These are phyloP conservation scores for Apiospora koreana DNA, from an alignment of 2,329 filamentous ascomycete species.

Conservation along the genomic window DNA sequence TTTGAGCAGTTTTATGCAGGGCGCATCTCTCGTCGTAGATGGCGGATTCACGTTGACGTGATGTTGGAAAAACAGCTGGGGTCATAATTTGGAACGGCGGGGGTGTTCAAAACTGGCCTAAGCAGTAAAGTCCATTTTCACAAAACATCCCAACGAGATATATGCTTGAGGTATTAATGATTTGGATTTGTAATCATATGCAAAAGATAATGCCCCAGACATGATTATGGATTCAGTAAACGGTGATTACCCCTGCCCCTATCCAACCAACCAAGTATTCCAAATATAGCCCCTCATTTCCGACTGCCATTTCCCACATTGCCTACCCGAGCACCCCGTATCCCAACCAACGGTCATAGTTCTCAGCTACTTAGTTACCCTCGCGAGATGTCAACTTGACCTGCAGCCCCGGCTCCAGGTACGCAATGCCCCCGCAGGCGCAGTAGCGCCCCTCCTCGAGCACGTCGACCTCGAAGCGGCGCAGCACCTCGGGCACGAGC, in stretches of 20 bases:
- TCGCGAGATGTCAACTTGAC: not conserved
- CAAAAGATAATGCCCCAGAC: too few species aligned
- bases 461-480: not conserved
- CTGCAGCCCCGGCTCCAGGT: not conserved
- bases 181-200: too few species aligned
- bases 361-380: not conserved
- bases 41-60: slow-evolving; percentile 38
- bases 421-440: not conserved
- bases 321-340: too few species aligned
- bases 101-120: too few species aligned
- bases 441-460: not conserved
- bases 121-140: not conserved
- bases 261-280: too few species aligned
- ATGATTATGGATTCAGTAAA: too few species aligned
- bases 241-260: too few species aligned
- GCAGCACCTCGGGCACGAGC: not conserved
- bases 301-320: too few species aligned
- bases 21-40: slow-evolving; percentile 47
- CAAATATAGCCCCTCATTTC: too few species aligned
- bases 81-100: too few species aligned
- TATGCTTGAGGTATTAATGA: too few species aligned
- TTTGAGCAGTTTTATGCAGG: slow-evolving; percentile 55
- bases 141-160: not conserved
- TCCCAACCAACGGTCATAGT: too few species aligned
- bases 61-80: not conserved